Conservation (phyloP, 1,139 yeast genomes). For the Hansenula sp. region DNA sequence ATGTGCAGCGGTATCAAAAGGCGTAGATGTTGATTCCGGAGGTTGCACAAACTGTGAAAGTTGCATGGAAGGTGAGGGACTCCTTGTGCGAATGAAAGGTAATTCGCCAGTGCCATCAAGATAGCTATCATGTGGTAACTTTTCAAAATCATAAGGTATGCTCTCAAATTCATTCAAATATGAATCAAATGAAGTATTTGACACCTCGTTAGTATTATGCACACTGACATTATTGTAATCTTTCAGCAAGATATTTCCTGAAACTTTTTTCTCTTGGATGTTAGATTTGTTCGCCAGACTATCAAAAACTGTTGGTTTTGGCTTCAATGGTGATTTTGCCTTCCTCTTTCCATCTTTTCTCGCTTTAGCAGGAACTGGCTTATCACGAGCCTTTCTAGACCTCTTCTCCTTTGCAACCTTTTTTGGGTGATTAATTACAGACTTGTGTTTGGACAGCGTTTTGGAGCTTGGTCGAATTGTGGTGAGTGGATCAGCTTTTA, state of each 20-base stretch:
- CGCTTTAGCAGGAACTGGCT: not conserved
- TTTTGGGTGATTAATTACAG: no score
- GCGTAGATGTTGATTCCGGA: constrained; percentile 34
- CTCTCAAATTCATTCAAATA: no score
- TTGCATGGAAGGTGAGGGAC: constrained; percentile 23
- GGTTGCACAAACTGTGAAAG: constrained; percentile 31
- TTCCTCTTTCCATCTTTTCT: not conserved
- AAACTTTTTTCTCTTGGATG: not conserved
- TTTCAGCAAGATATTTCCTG: no score
- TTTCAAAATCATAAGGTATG: no score
- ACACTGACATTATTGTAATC: not conserved
- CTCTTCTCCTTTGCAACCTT: not conserved
- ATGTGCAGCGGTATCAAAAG: constrained; percentile 13
- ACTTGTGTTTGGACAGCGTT: no score
- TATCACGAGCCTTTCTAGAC: not conserved
- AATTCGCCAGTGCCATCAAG: not conserved
- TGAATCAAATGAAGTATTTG: no score
- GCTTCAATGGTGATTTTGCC: not conserved
- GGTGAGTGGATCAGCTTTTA: not conserved
- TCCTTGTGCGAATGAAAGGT: not conserved
- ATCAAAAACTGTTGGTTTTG: not conserved
- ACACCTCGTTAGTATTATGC: not conserved
- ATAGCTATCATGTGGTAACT: not conserved
- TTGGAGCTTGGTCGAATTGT: no score
- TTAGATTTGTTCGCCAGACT: not conserved